Evolutionary conservation across 2,329 filamentous ascomycete genomes (phyloP).

Genomic region (Cercospora nicotianae): DNA sequence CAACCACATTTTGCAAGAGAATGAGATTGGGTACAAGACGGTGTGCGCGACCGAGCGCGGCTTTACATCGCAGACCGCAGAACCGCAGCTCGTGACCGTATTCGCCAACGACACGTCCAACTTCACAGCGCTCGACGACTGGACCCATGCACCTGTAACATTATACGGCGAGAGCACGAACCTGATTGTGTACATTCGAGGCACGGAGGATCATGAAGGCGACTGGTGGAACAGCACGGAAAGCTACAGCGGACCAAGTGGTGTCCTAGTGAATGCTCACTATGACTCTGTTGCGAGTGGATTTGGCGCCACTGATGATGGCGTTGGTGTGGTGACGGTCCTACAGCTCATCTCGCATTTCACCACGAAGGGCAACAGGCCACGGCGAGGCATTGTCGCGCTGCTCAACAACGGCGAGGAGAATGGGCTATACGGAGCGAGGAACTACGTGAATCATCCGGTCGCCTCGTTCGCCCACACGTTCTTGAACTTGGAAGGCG

Average conservation of each 20-base stretch:
- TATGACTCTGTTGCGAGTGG: constrained; percentile 92
- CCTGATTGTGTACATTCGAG: constrained; percentile 86
- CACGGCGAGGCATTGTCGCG: constrained; percentile 76
- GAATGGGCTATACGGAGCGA: constrained; percentile 83
- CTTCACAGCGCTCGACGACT: constrained; percentile 57
- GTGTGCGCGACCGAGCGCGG: constrained; percentile 40
- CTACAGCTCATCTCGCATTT: constrained; percentile 88
- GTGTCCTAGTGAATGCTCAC: constrained; percentile 90
- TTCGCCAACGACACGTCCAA: constrained; percentile 81
- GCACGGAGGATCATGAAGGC: constrained; percentile 67
- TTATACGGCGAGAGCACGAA: constrained; percentile 93
- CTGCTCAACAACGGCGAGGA: constrained; percentile 96
- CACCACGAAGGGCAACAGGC: constrained; percentile 65
- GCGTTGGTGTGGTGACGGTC: constrained; percentile 81
- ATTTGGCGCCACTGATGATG: constrained; percentile 91
- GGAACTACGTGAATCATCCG: constrained; percentile 79
- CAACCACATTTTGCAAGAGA: constrained; percentile 65
- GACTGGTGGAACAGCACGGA: constrained; percentile 65
- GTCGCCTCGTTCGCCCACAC: constrained; percentile 77
- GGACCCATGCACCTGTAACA: constrained; percentile 29
- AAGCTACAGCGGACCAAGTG: constrained; percentile 55
- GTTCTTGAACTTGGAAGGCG: constrained; percentile 93
- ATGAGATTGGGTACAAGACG: constrained; percentile 50
- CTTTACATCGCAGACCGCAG: constrained; percentile 25
- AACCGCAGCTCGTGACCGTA: constrained; percentile 52